These are phyloP conservation scores for Pseudogymnoascus verrucosus DNA, from an alignment of 2,329 filamentous ascomycete genomes.

Conservation along the genomic window DNA sequence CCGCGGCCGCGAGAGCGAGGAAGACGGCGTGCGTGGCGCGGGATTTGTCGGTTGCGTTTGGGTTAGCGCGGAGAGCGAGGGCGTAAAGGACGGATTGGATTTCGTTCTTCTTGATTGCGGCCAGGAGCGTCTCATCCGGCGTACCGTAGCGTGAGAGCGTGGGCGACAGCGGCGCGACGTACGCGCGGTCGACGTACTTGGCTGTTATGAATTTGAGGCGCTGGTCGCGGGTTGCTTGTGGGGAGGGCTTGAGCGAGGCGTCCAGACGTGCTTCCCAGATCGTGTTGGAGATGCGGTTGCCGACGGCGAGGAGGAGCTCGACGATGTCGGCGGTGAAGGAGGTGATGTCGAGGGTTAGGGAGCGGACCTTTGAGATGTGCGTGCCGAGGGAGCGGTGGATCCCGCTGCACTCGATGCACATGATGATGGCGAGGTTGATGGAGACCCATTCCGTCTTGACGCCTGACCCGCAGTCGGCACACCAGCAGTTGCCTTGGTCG, in stretches of 20 bases:
- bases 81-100: slow-evolving; percentile 89
- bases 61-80: slow-evolving; percentile 75
- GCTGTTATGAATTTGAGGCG: slow-evolving; percentile 89
- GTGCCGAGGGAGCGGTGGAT: slow-evolving; percentile 95
- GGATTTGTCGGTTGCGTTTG: slow-evolving; percentile 78
- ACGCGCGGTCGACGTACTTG: slow-evolving; percentile 84
- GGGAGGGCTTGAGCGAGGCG: slow-evolving; percentile 59
- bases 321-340: slow-evolving; percentile 97
- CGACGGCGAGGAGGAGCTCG: slow-evolving; percentile 82
- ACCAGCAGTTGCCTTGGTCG: slow-evolving; percentile 88
- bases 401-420: slow-evolving; percentile 96
- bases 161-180: slow-evolving; percentile 68
- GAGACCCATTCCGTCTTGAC: slow-evolving; percentile 98
- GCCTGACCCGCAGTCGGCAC: slow-evolving; percentile 86
- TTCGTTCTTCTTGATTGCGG: slow-evolving; percentile 93
- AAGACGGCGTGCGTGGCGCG: slow-evolving; percentile 84
- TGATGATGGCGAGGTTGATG: slow-evolving; percentile 90
- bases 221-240: slow-evolving; percentile 78
- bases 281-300: slow-evolving; percentile 93
- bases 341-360: slow-evolving; percentile 87
- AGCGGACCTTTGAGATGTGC: slow-evolving; percentile 95
- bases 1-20: slow-evolving; percentile 83
- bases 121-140: slow-evolving; percentile 80
- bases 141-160: slow-evolving; percentile 69
- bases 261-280: slow-evolving; percentile 89